Evolutionary conservation across 2,329 filamentous ascomycete genomes (phyloP).

Genomic region (Paecilomyces dactylethromorphus): DNA sequence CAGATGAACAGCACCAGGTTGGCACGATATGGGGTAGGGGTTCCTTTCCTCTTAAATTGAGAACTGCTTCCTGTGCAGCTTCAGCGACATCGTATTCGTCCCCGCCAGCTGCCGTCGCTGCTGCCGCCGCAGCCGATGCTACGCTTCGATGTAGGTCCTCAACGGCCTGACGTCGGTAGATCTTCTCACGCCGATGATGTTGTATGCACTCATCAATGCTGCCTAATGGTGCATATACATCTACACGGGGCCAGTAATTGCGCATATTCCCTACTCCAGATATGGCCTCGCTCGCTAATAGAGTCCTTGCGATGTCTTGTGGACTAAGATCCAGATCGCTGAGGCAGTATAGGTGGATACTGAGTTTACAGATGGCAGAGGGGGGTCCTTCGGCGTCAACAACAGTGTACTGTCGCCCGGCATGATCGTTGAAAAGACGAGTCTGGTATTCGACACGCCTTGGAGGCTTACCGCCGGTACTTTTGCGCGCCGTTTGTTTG

Average conservation of each 20-base stretch:
- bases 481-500: conserved; percentile 1
- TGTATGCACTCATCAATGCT: conserved; percentile 9
- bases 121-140: conserved; percentile 1
- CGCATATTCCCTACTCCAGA: conserved; percentile 9
- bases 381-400: neutral
- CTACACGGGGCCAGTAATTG: conserved; percentile 9
- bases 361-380: conserved; percentile 2
- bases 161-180: neutral
- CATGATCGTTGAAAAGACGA: neutral
- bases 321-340: neutral
- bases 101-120: neutral
- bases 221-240: conserved; percentile 7
- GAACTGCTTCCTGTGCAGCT: conserved; percentile 2
- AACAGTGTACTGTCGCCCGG: conserved; percentile 2
- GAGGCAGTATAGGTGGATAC: conserved; percentile 4
- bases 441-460: neutral
- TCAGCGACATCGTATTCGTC: conserved; percentile 2
- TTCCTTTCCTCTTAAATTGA: conserved; percentile 1
- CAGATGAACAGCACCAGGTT: neutral
- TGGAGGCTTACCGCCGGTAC: neutral
- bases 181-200: conserved; percentile 9
- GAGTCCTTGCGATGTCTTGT: neutral
- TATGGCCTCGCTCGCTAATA: conserved; percentile 1
- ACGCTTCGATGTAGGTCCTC: conserved; percentile 1
- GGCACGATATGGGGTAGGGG: neutral